phyloP scores from a whole-genome alignment of 768 basidiomycete species.

The Boletus speciosus region DNA sequence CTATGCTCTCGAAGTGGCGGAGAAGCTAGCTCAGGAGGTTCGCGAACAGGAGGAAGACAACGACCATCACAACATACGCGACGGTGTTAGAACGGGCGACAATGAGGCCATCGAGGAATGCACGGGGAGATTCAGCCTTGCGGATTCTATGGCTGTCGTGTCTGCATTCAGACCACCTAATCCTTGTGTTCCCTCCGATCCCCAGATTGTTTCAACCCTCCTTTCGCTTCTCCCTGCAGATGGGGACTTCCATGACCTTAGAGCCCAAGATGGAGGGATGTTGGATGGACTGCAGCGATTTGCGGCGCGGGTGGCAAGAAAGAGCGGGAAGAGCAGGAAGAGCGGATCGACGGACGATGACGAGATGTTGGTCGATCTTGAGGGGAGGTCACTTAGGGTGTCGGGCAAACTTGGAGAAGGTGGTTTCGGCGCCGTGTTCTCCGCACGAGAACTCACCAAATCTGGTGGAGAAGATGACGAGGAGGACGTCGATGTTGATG shows the following conservation, averaged over 20 bases:
- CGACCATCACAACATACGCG: slow-evolving; percentile 5
- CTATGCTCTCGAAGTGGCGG: slow-evolving; percentile 53
- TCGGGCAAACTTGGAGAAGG: slow-evolving; percentile 93
- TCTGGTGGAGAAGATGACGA: slow-evolving; percentile 42
- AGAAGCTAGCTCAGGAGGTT: slow-evolving; percentile 52
- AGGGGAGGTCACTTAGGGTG: slow-evolving; percentile 63
- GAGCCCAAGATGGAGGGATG: slow-evolving; percentile 49
- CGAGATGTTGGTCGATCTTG: slow-evolving; percentile 56
- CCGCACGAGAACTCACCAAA: slow-evolving; percentile 54
- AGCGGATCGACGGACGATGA: slow-evolving; percentile 35
- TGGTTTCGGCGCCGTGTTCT: slow-evolving; percentile 95
- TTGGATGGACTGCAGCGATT: slow-evolving; percentile 74
- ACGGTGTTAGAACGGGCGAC: slow-evolving; percentile 3
- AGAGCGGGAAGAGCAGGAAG: slow-evolving; percentile 29
- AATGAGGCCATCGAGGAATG: slow-evolving; percentile 49
- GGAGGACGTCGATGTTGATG: slow-evolving; percentile 42
- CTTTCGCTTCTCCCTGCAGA: slow-evolving; percentile 64
- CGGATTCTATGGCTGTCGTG: slow-evolving; percentile 58
- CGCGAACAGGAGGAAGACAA: slow-evolving; percentile 25
- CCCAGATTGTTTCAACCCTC: slow-evolving; percentile 56
- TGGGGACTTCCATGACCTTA: slow-evolving; percentile 57
- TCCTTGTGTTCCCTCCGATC: slow-evolving; percentile 85
- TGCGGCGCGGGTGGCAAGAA: slow-evolving; percentile 43
- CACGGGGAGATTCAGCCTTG: slow-evolving; percentile 61
- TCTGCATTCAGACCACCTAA: slow-evolving; percentile 74